These are phyloP conservation scores for Apiospora arundinis DNA, from an alignment of 2,329 filamentous ascomycete genomes.

Conservation along the genomic window DNA sequence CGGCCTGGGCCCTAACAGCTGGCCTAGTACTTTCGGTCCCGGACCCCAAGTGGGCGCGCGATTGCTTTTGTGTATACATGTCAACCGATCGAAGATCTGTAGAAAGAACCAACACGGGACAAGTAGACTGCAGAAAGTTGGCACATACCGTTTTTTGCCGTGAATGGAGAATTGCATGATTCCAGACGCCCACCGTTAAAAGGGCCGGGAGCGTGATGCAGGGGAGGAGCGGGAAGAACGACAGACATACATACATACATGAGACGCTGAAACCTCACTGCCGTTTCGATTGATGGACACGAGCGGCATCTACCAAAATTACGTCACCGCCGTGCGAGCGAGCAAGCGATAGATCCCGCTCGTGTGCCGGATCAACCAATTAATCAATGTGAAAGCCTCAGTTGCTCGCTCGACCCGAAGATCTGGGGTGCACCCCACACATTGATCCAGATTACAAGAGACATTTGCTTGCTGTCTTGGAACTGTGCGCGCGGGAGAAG, in stretches of 20 bases:
- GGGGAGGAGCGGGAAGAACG: neutral
- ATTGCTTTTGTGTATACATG: neutral
- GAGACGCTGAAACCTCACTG: neutral
- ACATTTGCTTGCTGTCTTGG: neutral
- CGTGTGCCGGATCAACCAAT: neutral
- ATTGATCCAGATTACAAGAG: neutral
- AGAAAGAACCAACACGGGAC: neutral
- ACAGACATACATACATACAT: neutral
- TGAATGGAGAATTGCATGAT: neutral
- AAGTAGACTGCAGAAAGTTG: too few relatives aligned
- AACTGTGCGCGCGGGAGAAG: neutral
- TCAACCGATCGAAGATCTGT: neutral
- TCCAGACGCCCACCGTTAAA: neutral
- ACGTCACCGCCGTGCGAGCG: neutral
- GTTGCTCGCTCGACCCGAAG: neutral
- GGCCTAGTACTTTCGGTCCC: neutral
- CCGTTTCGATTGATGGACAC: neutral
- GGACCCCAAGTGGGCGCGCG: neutral
- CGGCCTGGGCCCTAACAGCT: neutral
- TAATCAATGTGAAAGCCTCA: neutral
- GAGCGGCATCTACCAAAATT: neutral
- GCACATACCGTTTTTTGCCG: neutral
- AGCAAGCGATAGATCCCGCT: neutral
- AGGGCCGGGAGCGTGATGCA: neutral
- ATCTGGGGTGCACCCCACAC: neutral